These are phyloP conservation scores for Apostasia shenzhenica DNA, from an alignment of 106 monocot species.

Conservation along the genomic window DNA sequence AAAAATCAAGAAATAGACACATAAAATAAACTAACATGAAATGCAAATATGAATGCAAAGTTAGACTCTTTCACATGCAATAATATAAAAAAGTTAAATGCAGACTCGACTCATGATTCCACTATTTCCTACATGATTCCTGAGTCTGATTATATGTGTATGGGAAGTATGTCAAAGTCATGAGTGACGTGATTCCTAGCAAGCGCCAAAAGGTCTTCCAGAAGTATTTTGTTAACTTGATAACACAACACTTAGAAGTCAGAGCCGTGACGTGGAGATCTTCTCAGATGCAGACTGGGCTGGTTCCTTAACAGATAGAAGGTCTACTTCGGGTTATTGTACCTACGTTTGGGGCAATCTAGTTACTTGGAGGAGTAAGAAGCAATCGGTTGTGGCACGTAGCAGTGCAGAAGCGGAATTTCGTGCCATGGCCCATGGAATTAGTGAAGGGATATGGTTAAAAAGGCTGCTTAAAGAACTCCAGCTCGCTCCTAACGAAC, in stretches of 20 bases:
- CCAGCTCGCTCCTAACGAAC: not conserved
- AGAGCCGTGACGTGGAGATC: not conserved
- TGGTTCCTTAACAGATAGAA: constrained; percentile 5
- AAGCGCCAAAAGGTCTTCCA: no score
- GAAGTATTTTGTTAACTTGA: no score
- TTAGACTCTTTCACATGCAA: no score
- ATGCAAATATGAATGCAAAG: no score
- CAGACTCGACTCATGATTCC: no score
- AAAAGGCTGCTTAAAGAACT: not conserved
- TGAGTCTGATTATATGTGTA: no score
- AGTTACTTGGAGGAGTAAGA: constrained; percentile 17
- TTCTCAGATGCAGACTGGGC: constrained; percentile 18
- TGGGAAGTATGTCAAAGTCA: no score
- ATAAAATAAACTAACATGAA: no score
- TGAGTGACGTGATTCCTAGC: no score
- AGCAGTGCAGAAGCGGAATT: constrained; percentile 14
- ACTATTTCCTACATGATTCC: no score
- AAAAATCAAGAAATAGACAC: no score
- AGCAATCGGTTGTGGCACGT: constrained; percentile 6
- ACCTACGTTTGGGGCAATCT: constrained; percentile 19
- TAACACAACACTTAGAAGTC: not conserved
- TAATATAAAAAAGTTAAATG: no score
- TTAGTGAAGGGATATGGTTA: not conserved
- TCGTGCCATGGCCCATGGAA: not conserved
- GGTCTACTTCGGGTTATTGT: constrained; percentile 14